Base-by-base conservation (phyloP, 2,329 filamentous ascomycete species). In the Pseudopithomyces chartarum region DNA sequence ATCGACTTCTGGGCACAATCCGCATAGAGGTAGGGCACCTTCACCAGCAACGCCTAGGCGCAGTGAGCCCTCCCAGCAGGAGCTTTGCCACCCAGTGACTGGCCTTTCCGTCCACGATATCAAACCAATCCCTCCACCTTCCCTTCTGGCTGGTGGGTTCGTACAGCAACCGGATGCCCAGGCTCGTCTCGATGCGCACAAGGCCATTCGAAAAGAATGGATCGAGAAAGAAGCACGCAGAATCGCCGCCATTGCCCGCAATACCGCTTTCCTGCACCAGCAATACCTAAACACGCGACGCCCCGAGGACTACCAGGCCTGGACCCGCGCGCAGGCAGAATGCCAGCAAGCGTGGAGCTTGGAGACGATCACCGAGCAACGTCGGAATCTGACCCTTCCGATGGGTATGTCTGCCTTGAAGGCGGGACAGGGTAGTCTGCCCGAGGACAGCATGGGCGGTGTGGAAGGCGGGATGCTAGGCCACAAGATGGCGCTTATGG, bases 401-500 rank as follows among this genome's bases (percentile, higher is more conserved):
- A 33, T 39, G 22, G 59, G 49, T 15, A 59, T 61, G 57, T 12
- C n/a, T 13, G 59, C 62, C 2, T 49, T 65, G 63, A 54, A 43
- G 7, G 64, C 58, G 0, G 51, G 47, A 8, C 22, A 6, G 22
- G 29, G 17, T 20, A 54, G 20, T 33, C 3, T n/a, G 1, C 22
- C 2, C 1, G 47, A 26, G 6, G 61, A 65, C 52, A n/a, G 22
- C n/a, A 26, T 29, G 52, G 15, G 54, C 1, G 8, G 42, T 12
- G 17, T 46, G 45, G 32, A 52, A 33, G 57, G 56, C 6, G 49
- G 50, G 19, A 8, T 67, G 45, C 33, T 67, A 1, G 61, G 66
- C 0, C 59, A 45, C 11, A 26, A 54, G 32, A 64, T 66, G 66
- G 66, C 64, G 52, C 19, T 63, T 23, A 62, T 66, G 62, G 66